These are phyloP conservation scores for Polygonum maritimum DNA, from an alignment of 148 eudicot genomes.

Conservation along the genomic window DNA sequence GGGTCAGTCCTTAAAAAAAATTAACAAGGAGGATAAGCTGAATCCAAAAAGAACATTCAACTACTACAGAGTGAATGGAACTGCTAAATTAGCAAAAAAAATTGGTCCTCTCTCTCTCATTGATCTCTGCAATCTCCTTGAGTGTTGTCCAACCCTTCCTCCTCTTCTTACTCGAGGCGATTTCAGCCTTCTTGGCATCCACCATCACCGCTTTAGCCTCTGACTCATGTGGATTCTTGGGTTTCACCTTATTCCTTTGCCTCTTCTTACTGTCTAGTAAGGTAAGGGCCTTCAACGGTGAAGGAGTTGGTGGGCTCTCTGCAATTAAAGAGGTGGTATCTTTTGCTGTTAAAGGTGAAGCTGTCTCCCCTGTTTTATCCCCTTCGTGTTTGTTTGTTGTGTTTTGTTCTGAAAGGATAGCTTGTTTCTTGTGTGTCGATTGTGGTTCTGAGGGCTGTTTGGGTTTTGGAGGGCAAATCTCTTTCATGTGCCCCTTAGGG, in stretches of 20 bases:
- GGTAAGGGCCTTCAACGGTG: slow-evolving; percentile 18
- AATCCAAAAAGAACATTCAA: neutral
- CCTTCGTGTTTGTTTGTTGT: slow-evolving; percentile 6
- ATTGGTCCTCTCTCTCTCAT: slow-evolving; percentile 27
- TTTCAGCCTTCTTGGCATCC: slow-evolving; percentile 23
- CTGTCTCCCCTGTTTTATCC: slow-evolving; percentile 14
- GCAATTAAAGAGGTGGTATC: neutral
- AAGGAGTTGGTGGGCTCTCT: slow-evolving; percentile 28
- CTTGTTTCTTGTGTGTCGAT: slow-evolving; percentile 7
- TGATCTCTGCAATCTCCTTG: slow-evolving; percentile 63
- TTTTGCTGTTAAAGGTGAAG: slow-evolving; percentile 5
- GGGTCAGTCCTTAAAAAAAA: no score
- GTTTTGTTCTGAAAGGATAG: slow-evolving; percentile 9
- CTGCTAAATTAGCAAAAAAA: slow-evolving; percentile 26
- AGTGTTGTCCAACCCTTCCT: slow-evolving; percentile 69
- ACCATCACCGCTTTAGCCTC: slow-evolving; percentile 18
- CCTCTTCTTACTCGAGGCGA: slow-evolving; percentile 34
- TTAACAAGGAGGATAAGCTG: no score
- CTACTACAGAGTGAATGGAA: slow-evolving; percentile 43
- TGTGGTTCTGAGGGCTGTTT: slow-evolving; percentile 17
- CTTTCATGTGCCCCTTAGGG: slow-evolving; percentile 53
- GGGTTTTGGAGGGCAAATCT: slow-evolving; percentile 40
- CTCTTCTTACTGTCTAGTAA: slow-evolving; percentile 54
- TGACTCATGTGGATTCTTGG: slow-evolving; percentile 34
- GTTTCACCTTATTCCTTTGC: slow-evolving; percentile 43